phyloP scores from a whole-genome alignment of 352 stramenopile genomes.

The Phytophthora multivora region DNA sequence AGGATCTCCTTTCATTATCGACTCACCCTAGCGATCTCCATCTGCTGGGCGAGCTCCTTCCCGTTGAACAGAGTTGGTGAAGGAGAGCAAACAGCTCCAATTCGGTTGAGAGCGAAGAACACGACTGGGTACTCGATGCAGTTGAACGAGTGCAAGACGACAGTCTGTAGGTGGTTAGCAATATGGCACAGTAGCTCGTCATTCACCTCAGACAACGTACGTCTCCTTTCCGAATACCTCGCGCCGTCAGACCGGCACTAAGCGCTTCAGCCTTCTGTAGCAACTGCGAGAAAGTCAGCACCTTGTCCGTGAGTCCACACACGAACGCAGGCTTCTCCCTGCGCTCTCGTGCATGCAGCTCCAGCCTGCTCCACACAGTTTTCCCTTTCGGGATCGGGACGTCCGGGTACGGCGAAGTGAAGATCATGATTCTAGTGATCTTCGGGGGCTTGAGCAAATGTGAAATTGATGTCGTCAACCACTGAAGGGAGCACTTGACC shows the following conservation, averaged over 20 bases:
- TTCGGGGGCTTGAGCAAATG: slow-evolving; percentile 4
- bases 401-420: not conserved
- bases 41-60: not conserved
- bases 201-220: not conserved
- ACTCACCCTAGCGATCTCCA: not conserved
- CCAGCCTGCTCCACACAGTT: not conserved
- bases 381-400: not conserved
- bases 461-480: slow-evolving; percentile 2
- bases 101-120: not conserved
- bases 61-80: not conserved
- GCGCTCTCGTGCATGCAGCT: slow-evolving; percentile 20
- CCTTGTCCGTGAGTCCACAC: not conserved
- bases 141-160: not conserved
- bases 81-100: not conserved
- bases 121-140: not conserved
- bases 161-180: not conserved
- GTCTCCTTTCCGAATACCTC: not conserved
- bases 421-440: not conserved
- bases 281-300: not conserved
- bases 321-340: not conserved
- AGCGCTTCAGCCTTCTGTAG: not conserved
- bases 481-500: slow-evolving; percentile 1
- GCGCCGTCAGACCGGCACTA: not conserved
- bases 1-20: not conserved
- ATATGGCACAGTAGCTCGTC: not conserved